These are phyloP conservation scores for Neoscytalidium dimidiatum DNA, from an alignment of 2,329 filamentous ascomycete genomes.

Conservation along the genomic window DNA sequence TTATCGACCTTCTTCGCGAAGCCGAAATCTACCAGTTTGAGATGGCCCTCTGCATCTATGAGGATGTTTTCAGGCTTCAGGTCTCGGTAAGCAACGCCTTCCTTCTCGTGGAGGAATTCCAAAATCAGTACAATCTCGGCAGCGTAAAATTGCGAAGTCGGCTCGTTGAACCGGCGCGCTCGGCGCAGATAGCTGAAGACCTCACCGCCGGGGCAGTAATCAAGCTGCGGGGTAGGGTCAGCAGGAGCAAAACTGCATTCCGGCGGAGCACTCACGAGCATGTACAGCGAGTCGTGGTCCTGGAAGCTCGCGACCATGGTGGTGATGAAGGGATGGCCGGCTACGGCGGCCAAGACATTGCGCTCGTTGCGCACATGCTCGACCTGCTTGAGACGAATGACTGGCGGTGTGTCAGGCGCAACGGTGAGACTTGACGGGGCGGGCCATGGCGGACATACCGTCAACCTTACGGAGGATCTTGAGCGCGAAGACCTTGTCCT, in stretches of 20 bases:
- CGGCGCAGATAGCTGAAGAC: conserved; percentile 81
- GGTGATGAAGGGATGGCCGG: conserved; percentile 82
- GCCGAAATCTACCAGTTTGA: conserved; percentile 83
- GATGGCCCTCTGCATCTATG: conserved; percentile 74
- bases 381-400: conserved; percentile 82
- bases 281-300: conserved; percentile 76
- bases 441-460: conserved; percentile 35
- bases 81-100: conserved; percentile 80
- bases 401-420: conserved; percentile 37
- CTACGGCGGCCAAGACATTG: conserved; percentile 73
- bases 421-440: neutral
- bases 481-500: conserved; percentile 72
- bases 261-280: conserved; percentile 56
- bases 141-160: conserved; percentile 77
- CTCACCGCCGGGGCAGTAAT: conserved; percentile 82
- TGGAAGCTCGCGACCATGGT: conserved; percentile 77
- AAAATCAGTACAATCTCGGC: conserved; percentile 82
- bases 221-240: conserved; percentile 52
- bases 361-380: conserved; percentile 86
- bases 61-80: conserved; percentile 83
- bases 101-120: conserved; percentile 76
- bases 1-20: conserved; percentile 78
- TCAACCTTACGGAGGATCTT: conserved; percentile 72
- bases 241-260: neutral
- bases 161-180: conserved; percentile 76